Percentiles rank a stretch among this genome's conserved stretches.
Evolutionary conservation across 495 filamentous ascomycete species (phyloP).

Genomic region (Penicillium pulvis): DNA sequence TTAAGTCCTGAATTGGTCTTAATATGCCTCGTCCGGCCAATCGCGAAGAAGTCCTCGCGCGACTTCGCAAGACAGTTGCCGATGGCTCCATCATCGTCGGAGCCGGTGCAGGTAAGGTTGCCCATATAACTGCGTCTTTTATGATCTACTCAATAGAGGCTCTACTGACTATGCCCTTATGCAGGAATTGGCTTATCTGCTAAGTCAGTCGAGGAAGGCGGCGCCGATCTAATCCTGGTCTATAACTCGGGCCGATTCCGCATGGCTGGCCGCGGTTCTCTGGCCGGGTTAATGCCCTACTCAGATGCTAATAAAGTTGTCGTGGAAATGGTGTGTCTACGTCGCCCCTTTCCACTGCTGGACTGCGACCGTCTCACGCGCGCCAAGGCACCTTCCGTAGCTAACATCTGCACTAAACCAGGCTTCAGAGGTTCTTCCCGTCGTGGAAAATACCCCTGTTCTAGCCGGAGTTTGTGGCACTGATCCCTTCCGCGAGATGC

Average conservation of each 20-base stretch:
- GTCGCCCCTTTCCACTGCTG: background rate
- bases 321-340: constrained; percentile 59
- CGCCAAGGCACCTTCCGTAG: background rate
- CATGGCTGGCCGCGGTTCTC: constrained; percentile 69
- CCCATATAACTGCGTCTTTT: background rate
- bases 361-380: background rate
- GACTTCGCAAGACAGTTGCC: constrained; percentile 53
- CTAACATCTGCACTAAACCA: constrained; percentile 13
- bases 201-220: constrained; percentile 67
- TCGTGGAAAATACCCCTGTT: constrained; percentile 61
- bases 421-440: constrained; percentile 60
- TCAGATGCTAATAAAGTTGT: constrained; percentile 71
- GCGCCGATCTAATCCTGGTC: constrained; percentile 68
- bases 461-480: constrained; percentile 69
- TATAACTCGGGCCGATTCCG: constrained; percentile 75
- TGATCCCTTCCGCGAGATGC: constrained; percentile 63
- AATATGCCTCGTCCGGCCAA: constrained; percentile 46
- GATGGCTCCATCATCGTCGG: constrained; percentile 62
- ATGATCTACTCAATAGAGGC: background rate
- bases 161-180: background rate
- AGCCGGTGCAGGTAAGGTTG: constrained; percentile 59
- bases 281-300: constrained; percentile 74
- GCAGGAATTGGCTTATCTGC: constrained; percentile 68
- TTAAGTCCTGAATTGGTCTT: too few species aligned
- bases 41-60: constrained; percentile 56